Evolutionary conservation across 2,329 filamentous ascomycete species (phyloP), one percentile per base, ranked within the genome.

Genomic region (Xylariaceae sp.): DNA sequence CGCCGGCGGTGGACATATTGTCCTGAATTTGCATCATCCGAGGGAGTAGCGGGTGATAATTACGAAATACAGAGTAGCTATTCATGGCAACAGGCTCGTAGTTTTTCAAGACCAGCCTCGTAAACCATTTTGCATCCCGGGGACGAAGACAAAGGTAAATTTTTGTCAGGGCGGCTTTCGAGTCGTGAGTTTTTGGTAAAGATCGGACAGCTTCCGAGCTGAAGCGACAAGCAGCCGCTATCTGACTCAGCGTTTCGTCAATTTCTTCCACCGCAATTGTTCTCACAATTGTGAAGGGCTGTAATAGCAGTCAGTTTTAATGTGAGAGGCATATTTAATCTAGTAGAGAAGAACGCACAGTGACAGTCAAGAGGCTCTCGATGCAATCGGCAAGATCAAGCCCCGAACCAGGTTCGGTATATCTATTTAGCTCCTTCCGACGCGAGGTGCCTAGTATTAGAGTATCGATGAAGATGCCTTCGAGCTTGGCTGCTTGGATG

Each of bases 91-190:
- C 71, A 0, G 86, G 85, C n/a, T 76, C 73, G 48, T 84, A 87
- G 51, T 83, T 78, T 60, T 94, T 93, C 22, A 95, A 70, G 5
- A 95, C 73, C 22, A 96, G 70, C 3, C 91, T 77, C 0, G 87
- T 87, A 10, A 95, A 74, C 91, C 91, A 96, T 67, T 95, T 95
- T 4, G 83, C 85, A 60, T 95, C 87, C 35, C 73, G 71, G 3
- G 87, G 79, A 37, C 72, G 72, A 8, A 89, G 60, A 6, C 79
- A 76, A 22, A 67, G 69, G 56, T 86, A 86, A 1, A 91, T 60
- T 0, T 63, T 60, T 17, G 71, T 71, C 1, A 92, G 63, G 3
- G 74, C 62, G 4, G 68, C 65, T 19, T 71, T 64, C 58, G 77
- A n/a, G 32, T 50, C 44, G 5, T 57, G 56, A 69, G 38, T 48